Evolutionary conservation across 306 rosid species (phyloP), one percentile per base, ranked within the genome.

Genomic region (Prunus campanulata): DNA sequence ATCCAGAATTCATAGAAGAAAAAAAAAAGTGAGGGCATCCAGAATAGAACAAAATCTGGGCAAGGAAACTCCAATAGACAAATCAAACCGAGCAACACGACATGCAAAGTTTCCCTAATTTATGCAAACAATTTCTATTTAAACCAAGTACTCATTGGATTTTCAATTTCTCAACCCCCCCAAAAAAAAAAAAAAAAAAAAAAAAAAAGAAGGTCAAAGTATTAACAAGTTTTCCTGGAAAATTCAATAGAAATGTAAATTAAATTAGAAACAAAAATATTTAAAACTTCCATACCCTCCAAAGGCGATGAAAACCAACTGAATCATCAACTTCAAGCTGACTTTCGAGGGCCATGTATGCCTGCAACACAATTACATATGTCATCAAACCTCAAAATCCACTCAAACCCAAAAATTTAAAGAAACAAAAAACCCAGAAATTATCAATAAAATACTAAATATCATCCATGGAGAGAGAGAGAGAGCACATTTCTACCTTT

Each of bases 231-330:
- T 5, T 52, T 42, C 22, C 11, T 16, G 11, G 27, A 68, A 68
- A 65, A 1, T 57, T 11, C 20, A 69, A 14, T 15, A 42, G 4
- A 65, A 76, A 68, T 59, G 61, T 27, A 22, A 63, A 48, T 22
- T 20, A 15, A 11, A 50, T 18, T 30, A 9, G 47, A 52, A 56
- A 48, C 2, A 60, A 46, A 22, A 6, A 12, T 60, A 35, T 6
- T 42, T 9, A 54, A 71, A 46, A 57, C 46, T 59, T 69, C 9
- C 80, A 73, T 85, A 95, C 98, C 98, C 97, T 84, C 93, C 97
- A 49, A 90, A 85, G 46, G 97, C 82, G 79, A 92, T 87, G 32
- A 88, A 46, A 25, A 80, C 25, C 63, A 92, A 70, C 83, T 88
- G 95, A 72, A 77, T 44, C 29, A 72, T 35, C 71, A 92, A 81